Conservation (phyloP, 768 basidiomycete species). For the Rhodotorula diobovata region DNA sequence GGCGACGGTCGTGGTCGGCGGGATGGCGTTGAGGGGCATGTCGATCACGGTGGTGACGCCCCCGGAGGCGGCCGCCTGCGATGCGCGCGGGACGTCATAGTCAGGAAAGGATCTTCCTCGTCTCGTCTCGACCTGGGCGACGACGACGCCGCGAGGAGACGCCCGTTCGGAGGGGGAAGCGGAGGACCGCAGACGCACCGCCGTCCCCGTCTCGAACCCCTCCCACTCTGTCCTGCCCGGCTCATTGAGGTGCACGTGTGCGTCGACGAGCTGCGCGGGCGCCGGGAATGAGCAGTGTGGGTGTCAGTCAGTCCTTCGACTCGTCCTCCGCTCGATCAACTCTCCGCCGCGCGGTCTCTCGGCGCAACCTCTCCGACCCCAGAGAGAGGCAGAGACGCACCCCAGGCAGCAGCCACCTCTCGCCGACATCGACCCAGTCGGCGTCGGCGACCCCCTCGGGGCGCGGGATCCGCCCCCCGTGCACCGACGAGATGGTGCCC, state of each 20-base stretch:
- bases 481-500: constrained; percentile 62
- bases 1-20: constrained; percentile 80
- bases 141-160: background rate
- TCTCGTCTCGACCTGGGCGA: no score
- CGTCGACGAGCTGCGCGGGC: constrained; percentile 37
- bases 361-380: no score
- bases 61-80: constrained; percentile 73
- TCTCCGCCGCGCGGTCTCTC: no score
- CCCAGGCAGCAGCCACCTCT: constrained; percentile 66
- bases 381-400: constrained; percentile 6
- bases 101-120: no score
- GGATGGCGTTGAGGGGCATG: constrained; percentile 97
- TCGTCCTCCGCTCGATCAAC: no score
- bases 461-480: constrained; percentile 17
- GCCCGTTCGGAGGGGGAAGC: background rate
- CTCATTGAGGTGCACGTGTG: constrained; percentile 44
- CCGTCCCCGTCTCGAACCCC: constrained; percentile 38
- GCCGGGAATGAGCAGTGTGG: background rate
- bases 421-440: constrained; percentile 50
- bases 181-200: constrained; percentile 13
- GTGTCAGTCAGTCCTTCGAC: no score
- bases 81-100: background rate
- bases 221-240: constrained; percentile 44
- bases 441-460: constrained; percentile 44
- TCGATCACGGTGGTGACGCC: constrained; percentile 94